These are phyloP conservation scores for Trypanosoma theileri DNA, from an alignment of 208 protist species.

Conservation along the genomic window DNA sequence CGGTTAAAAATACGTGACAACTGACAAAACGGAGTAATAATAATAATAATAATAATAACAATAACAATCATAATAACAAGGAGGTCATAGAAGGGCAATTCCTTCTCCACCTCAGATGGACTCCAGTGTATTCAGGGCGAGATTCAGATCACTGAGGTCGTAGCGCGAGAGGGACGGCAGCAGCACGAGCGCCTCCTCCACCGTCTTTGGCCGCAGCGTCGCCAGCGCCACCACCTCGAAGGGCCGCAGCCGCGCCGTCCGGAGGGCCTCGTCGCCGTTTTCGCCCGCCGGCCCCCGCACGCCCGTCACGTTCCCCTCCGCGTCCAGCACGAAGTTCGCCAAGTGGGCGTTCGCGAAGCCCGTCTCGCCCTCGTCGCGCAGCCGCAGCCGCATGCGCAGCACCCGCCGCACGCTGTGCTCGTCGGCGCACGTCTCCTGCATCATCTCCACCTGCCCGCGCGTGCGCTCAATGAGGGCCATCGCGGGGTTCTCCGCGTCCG, in stretches of 20 bases:
- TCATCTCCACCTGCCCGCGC: slow-evolving; percentile 55
- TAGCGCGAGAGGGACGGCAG: slow-evolving; percentile 79
- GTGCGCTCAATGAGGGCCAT: slow-evolving; percentile 42
- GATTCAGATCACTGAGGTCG: slow-evolving; percentile 53
- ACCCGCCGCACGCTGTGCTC: slow-evolving; percentile 30
- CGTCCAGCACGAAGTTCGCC: slow-evolving; percentile 34
- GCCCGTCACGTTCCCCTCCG: slow-evolving; percentile 25
- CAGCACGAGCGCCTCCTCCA: slow-evolving; percentile 66
- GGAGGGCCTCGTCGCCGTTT: slow-evolving; percentile 28
- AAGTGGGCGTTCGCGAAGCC: slow-evolving; percentile 48
- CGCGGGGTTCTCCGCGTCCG: slow-evolving; percentile 10
- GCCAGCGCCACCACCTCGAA: slow-evolving; percentile 80
- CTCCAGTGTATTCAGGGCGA: slow-evolving; percentile 22
- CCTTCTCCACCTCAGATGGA: slow-evolving; percentile 10
- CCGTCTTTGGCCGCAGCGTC: slow-evolving; percentile 65
- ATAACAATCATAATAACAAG: no score
- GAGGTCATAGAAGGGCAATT: no score
- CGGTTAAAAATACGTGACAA: no score
- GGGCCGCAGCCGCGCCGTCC: slow-evolving; percentile 47
- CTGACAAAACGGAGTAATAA: no score
- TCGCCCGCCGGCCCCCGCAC: slow-evolving; percentile 28
- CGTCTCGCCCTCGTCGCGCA: slow-evolving; percentile 26
- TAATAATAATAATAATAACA: no score
- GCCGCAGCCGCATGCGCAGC: slow-evolving; percentile 36
- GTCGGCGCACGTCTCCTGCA: slow-evolving; percentile 57